These are phyloP conservation scores for Dorcoceras hygrometricum DNA, from an alignment of 257 asterid species.

Conservation along the genomic window DNA sequence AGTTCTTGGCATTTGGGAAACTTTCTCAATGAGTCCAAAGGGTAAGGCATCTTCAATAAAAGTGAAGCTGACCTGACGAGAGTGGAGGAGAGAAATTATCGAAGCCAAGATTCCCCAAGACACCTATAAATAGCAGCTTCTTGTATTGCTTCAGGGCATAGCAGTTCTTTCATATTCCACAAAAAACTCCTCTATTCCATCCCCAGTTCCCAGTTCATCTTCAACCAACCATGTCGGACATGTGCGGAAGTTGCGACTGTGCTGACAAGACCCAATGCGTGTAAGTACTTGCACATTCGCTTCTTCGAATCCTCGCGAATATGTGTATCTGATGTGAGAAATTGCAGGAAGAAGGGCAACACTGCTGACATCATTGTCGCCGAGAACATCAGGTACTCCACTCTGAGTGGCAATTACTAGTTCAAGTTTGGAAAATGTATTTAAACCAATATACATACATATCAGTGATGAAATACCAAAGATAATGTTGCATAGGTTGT, in stretches of 20 bases:
- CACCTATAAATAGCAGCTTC: slow-evolving; percentile 44
- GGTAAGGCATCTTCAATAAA: slow-evolving; percentile 16
- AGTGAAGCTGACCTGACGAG: slow-evolving; percentile 31
- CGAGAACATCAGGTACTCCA: slow-evolving; percentile 39
- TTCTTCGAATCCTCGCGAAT: background rate
- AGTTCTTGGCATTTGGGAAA: background rate
- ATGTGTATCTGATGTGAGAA: background rate
- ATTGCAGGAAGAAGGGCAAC: slow-evolving; percentile 56
- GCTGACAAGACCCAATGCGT: slow-evolving; percentile 46
- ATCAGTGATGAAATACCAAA: background rate
- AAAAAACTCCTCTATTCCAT: background rate
- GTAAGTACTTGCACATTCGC: slow-evolving; percentile 30
- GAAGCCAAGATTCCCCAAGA: slow-evolving; percentile 34
- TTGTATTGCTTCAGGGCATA: slow-evolving; percentile 23
- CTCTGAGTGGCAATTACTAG: no score
- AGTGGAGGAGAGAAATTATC: slow-evolving; percentile 28
- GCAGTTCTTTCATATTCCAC: slow-evolving; percentile 20
- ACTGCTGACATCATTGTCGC: slow-evolving; percentile 36
- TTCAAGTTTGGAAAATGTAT: no score
- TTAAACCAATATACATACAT: no score
- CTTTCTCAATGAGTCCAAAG: slow-evolving; percentile 9
- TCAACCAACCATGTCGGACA: slow-evolving; percentile 51
- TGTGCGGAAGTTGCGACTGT: slow-evolving; percentile 54
- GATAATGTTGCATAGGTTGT: background rate
- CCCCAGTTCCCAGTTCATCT: background rate